Conservation (phyloP, 345 rosid genomes). For the Gynandropsis gynandra region DNA sequence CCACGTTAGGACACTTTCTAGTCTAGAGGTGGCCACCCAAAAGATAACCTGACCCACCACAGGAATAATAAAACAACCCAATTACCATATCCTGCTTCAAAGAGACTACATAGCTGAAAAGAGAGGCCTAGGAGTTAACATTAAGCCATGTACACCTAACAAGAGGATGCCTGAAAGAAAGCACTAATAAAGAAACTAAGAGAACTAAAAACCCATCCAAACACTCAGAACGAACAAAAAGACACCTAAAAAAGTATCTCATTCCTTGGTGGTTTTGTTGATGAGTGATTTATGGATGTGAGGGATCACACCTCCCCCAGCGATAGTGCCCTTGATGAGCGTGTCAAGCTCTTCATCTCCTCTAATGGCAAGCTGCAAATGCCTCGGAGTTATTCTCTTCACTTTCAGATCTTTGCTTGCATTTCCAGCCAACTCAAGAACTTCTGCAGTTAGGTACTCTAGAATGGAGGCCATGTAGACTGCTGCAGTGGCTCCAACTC, state of each 20-base stretch:
- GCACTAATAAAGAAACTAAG: background rate
- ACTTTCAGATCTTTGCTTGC: slow-evolving; percentile 73
- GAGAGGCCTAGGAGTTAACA: too few species aligned
- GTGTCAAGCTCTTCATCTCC: slow-evolving; percentile 60
- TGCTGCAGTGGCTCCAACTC: slow-evolving; percentile 80
- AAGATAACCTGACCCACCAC: too few species aligned
- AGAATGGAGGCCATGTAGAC: slow-evolving; percentile 65
- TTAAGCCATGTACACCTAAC: too few species aligned
- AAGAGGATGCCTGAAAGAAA: slow-evolving; percentile 12
- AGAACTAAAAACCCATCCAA: background rate
- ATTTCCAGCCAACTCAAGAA: slow-evolving; percentile 68
- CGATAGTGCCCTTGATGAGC: slow-evolving; percentile 72
- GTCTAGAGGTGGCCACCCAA: too few species aligned
- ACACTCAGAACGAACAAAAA: slow-evolving; percentile 10
- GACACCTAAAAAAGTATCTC: slow-evolving; percentile 23
- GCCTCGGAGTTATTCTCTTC: slow-evolving; percentile 62
- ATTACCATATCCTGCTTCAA: too few species aligned
- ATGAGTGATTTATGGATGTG: slow-evolving; percentile 89
- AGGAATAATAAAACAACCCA: too few species aligned
- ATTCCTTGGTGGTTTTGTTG: slow-evolving; percentile 72
- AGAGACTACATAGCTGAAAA: too few species aligned
- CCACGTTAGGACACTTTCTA: too few species aligned
- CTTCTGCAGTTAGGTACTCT: slow-evolving; percentile 70
- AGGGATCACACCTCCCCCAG: slow-evolving; percentile 87
- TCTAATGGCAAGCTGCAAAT: slow-evolving; percentile 54